Percentiles rank a stretch among this genome's conserved stretches.
Evolutionary conservation across 352 stramenopile genomes (phyloP).

Genomic region (Pythium angustatum): DNA sequence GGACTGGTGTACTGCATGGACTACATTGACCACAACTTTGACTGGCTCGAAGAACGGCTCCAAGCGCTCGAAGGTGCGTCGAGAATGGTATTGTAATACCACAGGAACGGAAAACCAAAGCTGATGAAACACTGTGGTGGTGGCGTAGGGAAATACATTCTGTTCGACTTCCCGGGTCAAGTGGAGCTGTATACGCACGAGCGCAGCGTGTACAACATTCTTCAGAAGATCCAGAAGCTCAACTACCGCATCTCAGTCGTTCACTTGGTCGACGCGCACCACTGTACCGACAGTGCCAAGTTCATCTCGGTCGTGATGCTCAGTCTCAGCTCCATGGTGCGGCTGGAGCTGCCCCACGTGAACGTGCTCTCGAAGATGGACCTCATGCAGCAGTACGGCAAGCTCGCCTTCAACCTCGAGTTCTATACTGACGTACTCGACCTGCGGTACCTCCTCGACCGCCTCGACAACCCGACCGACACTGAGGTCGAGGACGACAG

Average conservation of each 20-base stretch:
- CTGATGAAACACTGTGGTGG: neutral
- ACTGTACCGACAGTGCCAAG: slow-evolving; percentile 95
- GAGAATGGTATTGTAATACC: neutral
- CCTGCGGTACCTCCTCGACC: slow-evolving; percentile 78
- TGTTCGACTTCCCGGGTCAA: slow-evolving; percentile 99
- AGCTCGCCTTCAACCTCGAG: slow-evolving; percentile 87
- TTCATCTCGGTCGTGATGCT: slow-evolving; percentile 98
- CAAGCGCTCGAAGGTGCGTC: slow-evolving; percentile 43
- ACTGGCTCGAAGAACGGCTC: slow-evolving; percentile 97
- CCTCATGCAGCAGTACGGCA: slow-evolving; percentile 93
- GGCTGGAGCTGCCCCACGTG: slow-evolving; percentile 96
- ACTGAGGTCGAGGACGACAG: slow-evolving; percentile 36
- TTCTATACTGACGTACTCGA: slow-evolving; percentile 90
- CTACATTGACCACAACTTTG: slow-evolving; percentile 97
- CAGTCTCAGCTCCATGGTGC: slow-evolving; percentile 97
- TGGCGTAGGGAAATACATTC: slow-evolving; percentile 93
- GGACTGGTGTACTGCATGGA: slow-evolving; percentile 99
- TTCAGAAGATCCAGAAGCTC: slow-evolving; percentile 93
- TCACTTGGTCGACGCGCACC: slow-evolving; percentile 95
- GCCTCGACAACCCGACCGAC: slow-evolving; percentile 55
- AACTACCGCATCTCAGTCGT: slow-evolving; percentile 88
- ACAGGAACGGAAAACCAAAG: neutral
- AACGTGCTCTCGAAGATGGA: slow-evolving; percentile 99
- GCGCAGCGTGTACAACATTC: slow-evolving; percentile 94
- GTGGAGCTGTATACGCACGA: slow-evolving; percentile 99